Evolutionary conservation across 805 yeast species (phyloP), one percentile per base, ranked within the genome.

Genomic region (Kuraishia molischiana): DNA sequence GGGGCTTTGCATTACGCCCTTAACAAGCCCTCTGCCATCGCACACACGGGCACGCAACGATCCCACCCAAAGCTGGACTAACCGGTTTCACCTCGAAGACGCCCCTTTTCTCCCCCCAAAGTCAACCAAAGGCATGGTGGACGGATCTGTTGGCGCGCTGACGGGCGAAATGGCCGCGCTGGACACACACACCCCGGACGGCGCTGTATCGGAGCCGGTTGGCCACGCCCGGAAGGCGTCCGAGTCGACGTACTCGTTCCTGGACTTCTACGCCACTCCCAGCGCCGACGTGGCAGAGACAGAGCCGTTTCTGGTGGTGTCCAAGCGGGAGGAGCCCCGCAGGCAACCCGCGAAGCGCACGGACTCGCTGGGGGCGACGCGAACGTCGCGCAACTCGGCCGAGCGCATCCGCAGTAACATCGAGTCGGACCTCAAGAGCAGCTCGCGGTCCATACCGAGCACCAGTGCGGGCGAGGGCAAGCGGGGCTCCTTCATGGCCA

Each of bases 301-400:
- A 15, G 35, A 14, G 15, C 29, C 34, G 31, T 28, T 11, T 20
- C 36, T 24, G 29, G 29, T 32, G 34, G 35, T 36, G 1, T 4
- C 41, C 31, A 26, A 37, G 30, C 17, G 39, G 48, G 8, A 41
- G 43, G 24, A 32, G 31, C 33, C 37, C 44, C 11, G 42, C 44
- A 4, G 32, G 37, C 2, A 30, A 30, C 17, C 42, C 46, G 19
- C 40, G 52, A 31, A 17, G 33, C 11, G 32, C 26, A 8, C 32
- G 8, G 29, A 36, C 6, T 29, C 34, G 4, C 11, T 29, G 19
- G 13, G 9, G 4, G 26, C 38, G n/a, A 28, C 24, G 15, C 14
- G 15, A 28, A 19, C 38, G 10, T 35, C 38, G 13, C 38, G 38
- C 4, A 26, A 17, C 13, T 35, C 38, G 4, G 38, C 38, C n/a